Evolutionary conservation across 192 early-diverging fungal species (phyloP).

Genomic region (Backusella mclennaniae): DNA sequence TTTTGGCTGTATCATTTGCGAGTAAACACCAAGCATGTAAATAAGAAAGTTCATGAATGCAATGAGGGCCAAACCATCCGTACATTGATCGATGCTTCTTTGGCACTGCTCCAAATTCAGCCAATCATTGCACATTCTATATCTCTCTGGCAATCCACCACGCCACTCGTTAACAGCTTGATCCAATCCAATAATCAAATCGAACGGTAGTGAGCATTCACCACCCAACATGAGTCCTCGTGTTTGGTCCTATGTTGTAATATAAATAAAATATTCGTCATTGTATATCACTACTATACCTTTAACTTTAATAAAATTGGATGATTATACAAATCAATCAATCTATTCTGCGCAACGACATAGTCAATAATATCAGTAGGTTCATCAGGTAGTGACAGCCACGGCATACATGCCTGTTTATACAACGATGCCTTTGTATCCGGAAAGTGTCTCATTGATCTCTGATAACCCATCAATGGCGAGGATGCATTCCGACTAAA

Average conservation of each 20-base stretch:
- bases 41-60: neutral
- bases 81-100: neutral
- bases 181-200: neutral
- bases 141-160: neutral
- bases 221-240: neutral
- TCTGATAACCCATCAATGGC: neutral
- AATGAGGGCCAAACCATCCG: neutral
- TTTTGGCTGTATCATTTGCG: neutral
- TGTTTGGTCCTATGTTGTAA: neutral
- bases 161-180: neutral
- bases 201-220: neutral
- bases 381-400: neutral
- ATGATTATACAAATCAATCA: neutral
- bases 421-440: neutral
- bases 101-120: neutral
- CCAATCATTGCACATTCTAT: neutral
- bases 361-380: neutral
- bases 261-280: no score
- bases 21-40: neutral
- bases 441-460: neutral
- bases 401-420: neutral
- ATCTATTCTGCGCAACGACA: neutral
- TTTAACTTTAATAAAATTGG: neutral
- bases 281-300: neutral
- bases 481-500: neutral